Conservation (phyloP, 306 rosid species). For the Acacia acuminata region DNA sequence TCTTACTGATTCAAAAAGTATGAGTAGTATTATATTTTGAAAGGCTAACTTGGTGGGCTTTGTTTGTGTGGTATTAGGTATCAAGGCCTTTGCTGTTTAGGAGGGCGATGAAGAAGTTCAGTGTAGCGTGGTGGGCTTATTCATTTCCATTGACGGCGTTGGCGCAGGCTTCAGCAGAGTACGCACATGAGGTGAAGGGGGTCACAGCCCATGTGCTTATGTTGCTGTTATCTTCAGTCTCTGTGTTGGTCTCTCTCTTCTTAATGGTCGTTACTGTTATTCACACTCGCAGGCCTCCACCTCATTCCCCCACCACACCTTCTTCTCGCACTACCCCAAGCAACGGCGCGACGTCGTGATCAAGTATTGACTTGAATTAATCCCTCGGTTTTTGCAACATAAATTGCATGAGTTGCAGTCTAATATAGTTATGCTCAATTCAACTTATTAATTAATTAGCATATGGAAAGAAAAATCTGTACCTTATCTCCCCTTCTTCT, state of each 20-base stretch:
- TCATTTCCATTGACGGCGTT: slow-evolving; percentile 52
- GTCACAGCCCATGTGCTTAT: slow-evolving; percentile 35
- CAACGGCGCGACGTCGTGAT: not conserved
- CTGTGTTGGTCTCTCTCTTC: slow-evolving; percentile 41
- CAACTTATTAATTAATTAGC: not conserved
- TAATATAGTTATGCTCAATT: not conserved
- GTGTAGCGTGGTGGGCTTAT: slow-evolving; percentile 68
- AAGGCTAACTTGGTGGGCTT: not conserved
- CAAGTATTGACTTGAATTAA: not conserved
- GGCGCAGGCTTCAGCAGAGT: slow-evolving; percentile 55
- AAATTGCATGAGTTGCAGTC: not conserved
- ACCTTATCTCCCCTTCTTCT: not conserved
- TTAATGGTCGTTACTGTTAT: slow-evolving; percentile 26
- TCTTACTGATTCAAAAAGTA: no score
- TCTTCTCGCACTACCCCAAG: not conserved
- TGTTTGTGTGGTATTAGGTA: slow-evolving; percentile 29
- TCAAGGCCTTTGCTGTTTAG: slow-evolving; percentile 58
- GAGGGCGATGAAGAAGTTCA: slow-evolving; percentile 57
- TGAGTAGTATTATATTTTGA: not conserved
- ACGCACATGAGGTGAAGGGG: slow-evolving; percentile 49
- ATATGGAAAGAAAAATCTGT: not conserved
- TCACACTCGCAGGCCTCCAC: not conserved
- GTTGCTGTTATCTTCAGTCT: slow-evolving; percentile 38
- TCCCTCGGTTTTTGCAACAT: not conserved
- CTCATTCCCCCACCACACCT: not conserved